phyloP scores from a whole-genome alignment of 106 monocot genomes.

The Triglochin maritima region DNA sequence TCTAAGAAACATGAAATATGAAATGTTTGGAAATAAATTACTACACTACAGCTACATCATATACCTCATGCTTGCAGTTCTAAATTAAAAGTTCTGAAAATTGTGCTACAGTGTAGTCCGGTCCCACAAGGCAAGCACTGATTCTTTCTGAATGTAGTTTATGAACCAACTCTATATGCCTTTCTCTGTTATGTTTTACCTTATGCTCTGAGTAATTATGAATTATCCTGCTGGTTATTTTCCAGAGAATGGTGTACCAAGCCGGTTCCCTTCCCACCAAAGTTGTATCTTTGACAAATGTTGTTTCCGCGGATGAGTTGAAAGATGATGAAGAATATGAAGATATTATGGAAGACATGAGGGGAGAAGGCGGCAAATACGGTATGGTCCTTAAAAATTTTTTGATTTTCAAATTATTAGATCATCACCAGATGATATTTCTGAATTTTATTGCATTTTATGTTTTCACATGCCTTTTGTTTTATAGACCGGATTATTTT shows the following conservation, averaged over 20 bases:
- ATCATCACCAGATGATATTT: not conserved
- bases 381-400: slow-evolving; percentile 23
- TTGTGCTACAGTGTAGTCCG: no score
- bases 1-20: no score
- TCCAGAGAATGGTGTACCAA: slow-evolving; percentile 13
- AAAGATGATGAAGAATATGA: slow-evolving; percentile 26
- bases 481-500: no score
- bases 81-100: no score
- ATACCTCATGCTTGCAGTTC: no score
- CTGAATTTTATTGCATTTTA: no score
- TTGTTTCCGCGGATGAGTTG: slow-evolving; percentile 15
- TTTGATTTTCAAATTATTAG: not conserved
- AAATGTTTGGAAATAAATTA: no score
- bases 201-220: not conserved
- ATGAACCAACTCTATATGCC: no score
- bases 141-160: no score
- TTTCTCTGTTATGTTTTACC: not conserved
- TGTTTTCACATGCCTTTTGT: no score
- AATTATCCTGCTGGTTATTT: not conserved
- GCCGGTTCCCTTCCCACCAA: slow-evolving; percentile 19
- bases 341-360: slow-evolving; percentile 76
- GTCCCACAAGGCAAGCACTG: no score
- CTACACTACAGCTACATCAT: no score
- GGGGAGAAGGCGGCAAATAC: slow-evolving; percentile 70
- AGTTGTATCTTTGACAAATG: slow-evolving; percentile 17